Evolutionary conservation across 2,329 filamentous ascomycete genomes (phyloP).

Genomic region (Fusarium albidum): DNA sequence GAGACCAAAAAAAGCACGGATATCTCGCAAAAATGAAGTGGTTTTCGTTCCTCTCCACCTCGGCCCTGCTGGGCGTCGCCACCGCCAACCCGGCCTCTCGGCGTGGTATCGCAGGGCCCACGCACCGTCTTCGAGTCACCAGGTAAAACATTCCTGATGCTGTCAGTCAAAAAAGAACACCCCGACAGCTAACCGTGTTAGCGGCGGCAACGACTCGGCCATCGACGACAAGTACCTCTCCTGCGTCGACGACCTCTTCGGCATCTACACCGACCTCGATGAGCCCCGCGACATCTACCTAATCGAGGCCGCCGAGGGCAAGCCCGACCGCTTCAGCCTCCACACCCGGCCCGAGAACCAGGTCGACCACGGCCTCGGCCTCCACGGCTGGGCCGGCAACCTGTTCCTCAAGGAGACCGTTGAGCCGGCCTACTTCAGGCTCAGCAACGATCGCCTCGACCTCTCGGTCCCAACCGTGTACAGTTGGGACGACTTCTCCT

Average conservation of each 20-base stretch:
- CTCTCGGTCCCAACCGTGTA: constrained; percentile 1
- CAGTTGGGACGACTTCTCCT: constrained; percentile 16
- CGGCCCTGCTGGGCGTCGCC: constrained; percentile 2
- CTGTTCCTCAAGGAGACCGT: constrained; percentile 9
- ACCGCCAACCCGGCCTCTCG: not conserved
- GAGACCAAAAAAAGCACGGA: not conserved
- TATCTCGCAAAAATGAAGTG: constrained; percentile 16
- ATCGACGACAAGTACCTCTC: constrained; percentile 16
- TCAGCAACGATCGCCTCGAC: not conserved
- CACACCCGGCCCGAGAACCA: constrained; percentile 6
- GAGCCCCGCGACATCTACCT: not conserved
- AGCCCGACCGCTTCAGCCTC: constrained; percentile 1
- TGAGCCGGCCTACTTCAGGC: not conserved
- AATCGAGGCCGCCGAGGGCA: constrained; percentile 1
- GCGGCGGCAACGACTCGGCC: not conserved
- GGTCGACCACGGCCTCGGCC: constrained; percentile 15
- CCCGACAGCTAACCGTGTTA: constrained; percentile 4
- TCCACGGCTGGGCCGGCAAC: constrained; percentile 14
- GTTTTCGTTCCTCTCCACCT: constrained; percentile 6
- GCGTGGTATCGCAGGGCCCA: not conserved
- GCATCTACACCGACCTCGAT: constrained; percentile 3
- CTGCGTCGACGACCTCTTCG: not conserved
- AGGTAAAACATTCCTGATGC: not conserved
- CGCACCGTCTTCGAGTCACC: constrained; percentile 12
- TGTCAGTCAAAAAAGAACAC: no score